These are phyloP conservation scores for Botrytis medusae DNA, from an alignment of 2,329 filamentous ascomycete species.

Conservation along the genomic window DNA sequence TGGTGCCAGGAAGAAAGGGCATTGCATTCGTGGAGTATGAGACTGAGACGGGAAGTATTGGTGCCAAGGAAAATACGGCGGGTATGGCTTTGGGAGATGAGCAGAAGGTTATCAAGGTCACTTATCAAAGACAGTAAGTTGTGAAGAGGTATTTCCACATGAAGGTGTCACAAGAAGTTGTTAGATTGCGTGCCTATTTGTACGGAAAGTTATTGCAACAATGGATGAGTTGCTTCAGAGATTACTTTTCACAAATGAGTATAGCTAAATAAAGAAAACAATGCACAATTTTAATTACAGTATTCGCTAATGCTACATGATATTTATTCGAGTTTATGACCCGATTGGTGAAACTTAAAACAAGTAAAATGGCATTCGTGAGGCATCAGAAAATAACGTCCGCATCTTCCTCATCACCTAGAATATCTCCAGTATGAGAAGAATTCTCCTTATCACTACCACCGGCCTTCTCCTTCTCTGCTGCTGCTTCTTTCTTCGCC, in stretches of 20 bases:
- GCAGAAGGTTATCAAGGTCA: constrained; percentile 83
- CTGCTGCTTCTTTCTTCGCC: constrained; percentile 59
- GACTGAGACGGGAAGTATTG: constrained; percentile 82
- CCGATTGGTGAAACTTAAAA: not conserved
- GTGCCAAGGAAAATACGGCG: constrained; percentile 88
- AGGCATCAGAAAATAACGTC: constrained; percentile 75
- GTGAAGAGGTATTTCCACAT: not conserved
- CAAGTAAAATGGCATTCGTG: not conserved
- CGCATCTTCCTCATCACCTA: constrained; percentile 74
- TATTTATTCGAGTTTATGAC: constrained; percentile 18
- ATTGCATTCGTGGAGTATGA: constrained; percentile 98
- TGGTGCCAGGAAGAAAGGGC: constrained; percentile 81
- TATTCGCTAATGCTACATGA: constrained; percentile 37
- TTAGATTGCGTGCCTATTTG: not conserved
- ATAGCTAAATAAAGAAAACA: constrained; percentile 1
- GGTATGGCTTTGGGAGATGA: constrained; percentile 77
- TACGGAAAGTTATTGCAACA: constrained; percentile 8
- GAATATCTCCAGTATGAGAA: constrained; percentile 59
- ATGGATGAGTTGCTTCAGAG: constrained; percentile 20
- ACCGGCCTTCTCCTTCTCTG: constrained; percentile 52
- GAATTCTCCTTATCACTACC: constrained; percentile 43
- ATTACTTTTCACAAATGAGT: not conserved
- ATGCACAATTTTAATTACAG: constrained; percentile 21
- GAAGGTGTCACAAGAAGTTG: not conserved
- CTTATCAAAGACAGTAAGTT: constrained; percentile 82